Conservation (phyloP, 2,329 filamentous ascomycete species). For the Beauveria sp. region DNA sequence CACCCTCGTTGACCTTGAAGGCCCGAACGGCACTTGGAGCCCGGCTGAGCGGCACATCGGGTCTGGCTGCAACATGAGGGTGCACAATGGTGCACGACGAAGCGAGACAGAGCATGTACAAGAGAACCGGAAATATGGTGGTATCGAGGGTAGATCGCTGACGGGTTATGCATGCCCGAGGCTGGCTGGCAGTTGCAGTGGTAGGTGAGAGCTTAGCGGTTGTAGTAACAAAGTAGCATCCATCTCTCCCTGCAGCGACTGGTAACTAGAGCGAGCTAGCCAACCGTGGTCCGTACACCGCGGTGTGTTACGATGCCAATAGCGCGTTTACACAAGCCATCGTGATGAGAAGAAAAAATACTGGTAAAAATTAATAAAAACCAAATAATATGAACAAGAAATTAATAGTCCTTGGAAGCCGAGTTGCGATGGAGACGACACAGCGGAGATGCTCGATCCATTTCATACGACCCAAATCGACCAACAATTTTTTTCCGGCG, state of each 20-base stretch:
- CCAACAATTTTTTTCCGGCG: neutral
- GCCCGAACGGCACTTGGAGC: neutral
- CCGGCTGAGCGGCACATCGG: neutral
- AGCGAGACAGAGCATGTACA: neutral
- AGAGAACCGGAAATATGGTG: constrained; percentile 1
- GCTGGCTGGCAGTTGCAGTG: too few species aligned
- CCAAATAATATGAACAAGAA: neutral
- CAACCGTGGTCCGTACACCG: too few species aligned
- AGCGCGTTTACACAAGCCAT: neutral
- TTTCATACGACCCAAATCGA: constrained; percentile 7
- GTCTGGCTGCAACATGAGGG: neutral
- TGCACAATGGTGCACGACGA: neutral
- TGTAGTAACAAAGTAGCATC: too few species aligned
- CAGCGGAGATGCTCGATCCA: constrained; percentile 7
- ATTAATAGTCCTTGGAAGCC: neutral
- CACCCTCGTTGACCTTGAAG: too few species aligned
- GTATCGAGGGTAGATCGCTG: constrained; percentile 3
- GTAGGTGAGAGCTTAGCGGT: too few species aligned
- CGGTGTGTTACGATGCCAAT: neutral
- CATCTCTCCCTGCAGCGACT: too few species aligned
- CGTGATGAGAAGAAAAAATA: neutral
- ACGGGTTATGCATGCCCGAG: neutral
- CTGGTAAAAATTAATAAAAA: too few species aligned
- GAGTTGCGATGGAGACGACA: neutral
- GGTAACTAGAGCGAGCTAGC: too few species aligned